Percentiles rank a stretch among this genome's conserved stretches.
These are phyloP conservation scores for Cystobasidium ongulense DNA, from an alignment of 768 basidiomycete genomes.

Conservation along the genomic window DNA sequence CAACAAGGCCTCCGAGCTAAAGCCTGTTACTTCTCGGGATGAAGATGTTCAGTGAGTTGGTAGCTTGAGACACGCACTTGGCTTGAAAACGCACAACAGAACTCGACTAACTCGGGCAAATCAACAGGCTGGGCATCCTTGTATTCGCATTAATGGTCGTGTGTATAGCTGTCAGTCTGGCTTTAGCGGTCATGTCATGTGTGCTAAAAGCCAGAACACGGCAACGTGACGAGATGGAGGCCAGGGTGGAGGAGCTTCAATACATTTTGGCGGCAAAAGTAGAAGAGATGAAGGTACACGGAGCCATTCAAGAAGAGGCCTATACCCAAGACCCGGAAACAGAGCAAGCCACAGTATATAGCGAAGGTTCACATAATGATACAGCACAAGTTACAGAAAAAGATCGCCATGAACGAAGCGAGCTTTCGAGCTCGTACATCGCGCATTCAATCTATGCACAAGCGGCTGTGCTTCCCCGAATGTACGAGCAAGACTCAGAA, in stretches of 20 bases:
- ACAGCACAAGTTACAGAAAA: no score
- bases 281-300: neutral
- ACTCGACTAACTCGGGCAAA: neutral
- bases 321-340: no score
- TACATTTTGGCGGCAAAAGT: neutral
- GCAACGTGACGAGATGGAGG: neutral
- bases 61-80: neutral
- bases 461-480: no score
- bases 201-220: neutral
- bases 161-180: neutral
- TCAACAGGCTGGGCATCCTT: neutral
- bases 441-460: no score
- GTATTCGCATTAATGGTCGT: neutral
- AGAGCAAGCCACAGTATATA: no score
- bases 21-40: neutral
- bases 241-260: neutral
- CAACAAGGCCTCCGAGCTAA: neutral
- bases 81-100: neutral
- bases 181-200: neutral
- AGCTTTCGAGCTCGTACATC: no score
- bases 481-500: no score
- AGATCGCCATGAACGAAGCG: no score
- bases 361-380: no score
- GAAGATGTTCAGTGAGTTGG: neutral
- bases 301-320: neutral